Conservation (phyloP, 495 filamentous ascomycete genomes). For the Neurospora sp. region DNA sequence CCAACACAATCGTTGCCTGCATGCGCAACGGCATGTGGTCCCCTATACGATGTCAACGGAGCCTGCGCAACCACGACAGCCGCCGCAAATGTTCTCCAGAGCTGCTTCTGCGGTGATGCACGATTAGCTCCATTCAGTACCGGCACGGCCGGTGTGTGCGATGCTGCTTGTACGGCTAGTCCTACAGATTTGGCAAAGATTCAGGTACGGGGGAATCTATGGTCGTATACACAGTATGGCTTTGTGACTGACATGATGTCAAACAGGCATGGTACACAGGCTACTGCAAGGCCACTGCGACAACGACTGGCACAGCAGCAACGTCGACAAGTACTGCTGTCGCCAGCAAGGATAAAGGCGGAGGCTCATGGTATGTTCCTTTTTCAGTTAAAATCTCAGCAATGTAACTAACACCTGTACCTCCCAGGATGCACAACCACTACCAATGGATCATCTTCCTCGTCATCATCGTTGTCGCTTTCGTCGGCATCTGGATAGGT, state of each 20-base stretch:
- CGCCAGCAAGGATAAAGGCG: conserved; percentile 7
- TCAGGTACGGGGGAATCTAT: conserved; percentile 8
- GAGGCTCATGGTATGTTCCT: conserved; percentile 16
- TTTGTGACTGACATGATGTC: background rate
- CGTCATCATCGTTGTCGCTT: conserved; percentile 40
- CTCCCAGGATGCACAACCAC: conserved; percentile 36
- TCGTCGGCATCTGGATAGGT: conserved; percentile 42
- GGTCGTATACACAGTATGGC: background rate
- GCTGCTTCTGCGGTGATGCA: conserved; percentile 39
- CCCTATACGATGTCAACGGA: conserved; percentile 45
- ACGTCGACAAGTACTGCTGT: conserved; percentile 11
- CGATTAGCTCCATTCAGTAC: conserved; percentile 31
- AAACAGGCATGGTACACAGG: conserved; percentile 34
- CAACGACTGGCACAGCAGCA: conserved; percentile 12
- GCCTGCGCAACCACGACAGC: conserved; percentile 27
- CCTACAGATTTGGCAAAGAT: conserved; percentile 29
- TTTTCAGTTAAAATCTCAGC: background rate
- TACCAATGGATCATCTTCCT: conserved; percentile 49
- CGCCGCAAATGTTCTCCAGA: conserved; percentile 20
- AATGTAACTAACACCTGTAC: background rate
- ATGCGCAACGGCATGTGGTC: conserved; percentile 36
- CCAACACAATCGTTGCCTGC: conserved; percentile 36
- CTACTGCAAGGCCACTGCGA: conserved; percentile 24
- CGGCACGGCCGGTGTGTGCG: conserved; percentile 32
- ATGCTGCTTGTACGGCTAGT: conserved; percentile 22